Base-by-base conservation (phyloP, 2,329 filamentous ascomycete species). In the Neurospora crassa region DNA sequence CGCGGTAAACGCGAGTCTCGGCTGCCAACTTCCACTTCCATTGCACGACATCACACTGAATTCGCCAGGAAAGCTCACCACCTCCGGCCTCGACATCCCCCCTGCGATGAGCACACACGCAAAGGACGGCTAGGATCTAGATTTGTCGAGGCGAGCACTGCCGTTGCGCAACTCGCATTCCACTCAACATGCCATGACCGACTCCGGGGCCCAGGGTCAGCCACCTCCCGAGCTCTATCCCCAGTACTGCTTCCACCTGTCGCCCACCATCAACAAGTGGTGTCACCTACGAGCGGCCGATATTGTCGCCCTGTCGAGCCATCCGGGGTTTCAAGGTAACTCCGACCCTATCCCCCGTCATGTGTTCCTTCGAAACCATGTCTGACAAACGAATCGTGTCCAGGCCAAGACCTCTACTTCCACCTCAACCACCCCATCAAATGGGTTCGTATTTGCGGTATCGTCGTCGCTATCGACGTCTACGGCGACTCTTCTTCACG, bases 341-440 rank as follows among this genome's bases (percentile, higher is more conserved):
- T 1, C 34, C 5, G 34, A 6, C 6, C 34, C 34, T 8, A 37
- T 37, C 34, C 29, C 2, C 2, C 29, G 29, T 29, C 29, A 29
- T 29, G 3, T 29, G 3, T 2, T 29, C 29, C 29, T 29, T 4
- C 29, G 29, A 29, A 29, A 29, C 29, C 2, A 29, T 29, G 29
- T 6, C 67, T 68, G 53, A 24, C n/a, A 1, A n/a, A 45, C 3
- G 43, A 1, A 10, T 67, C 1, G 1, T 8, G 37, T 16, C 1
- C 70, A 83, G 86, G 84, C 68, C 85, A 88, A 76, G 82, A 85
- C 74, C 82, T 90, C 42, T 90, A 85, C 78, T 93, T 94, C 79
- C 85, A 89, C 81, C 80, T 84, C 68, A 94, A 94, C 79, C 89
- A 94, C 75, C 92, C 92, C 0, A 88, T 95, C 75, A 88, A 89